A percentile compares a stretch with the other conserved stretches of the same genome.
Evolutionary conservation across 805 yeast species (phyloP).

Genomic region (Saturnispora zaruensis): DNA sequence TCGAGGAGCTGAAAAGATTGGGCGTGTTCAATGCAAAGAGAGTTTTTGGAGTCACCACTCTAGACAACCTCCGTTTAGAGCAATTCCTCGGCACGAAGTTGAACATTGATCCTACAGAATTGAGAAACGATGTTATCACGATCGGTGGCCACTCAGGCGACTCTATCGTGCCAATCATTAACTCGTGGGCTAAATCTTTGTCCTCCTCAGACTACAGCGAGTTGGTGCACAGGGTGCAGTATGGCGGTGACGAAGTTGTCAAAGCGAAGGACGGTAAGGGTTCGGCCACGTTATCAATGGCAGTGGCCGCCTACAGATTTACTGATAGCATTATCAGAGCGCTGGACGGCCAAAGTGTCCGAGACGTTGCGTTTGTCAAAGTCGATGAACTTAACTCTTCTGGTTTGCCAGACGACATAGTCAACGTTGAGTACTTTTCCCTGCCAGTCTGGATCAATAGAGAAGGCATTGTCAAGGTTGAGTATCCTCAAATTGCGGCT

Average conservation of each 20-base stretch:
- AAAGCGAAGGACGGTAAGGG: constrained; percentile 81
- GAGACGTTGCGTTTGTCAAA: constrained; percentile 44
- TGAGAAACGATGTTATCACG: constrained; percentile 65
- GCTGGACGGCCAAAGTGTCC: constrained; percentile 35
- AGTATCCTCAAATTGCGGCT: constrained; percentile 13
- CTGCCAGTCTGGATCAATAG: constrained; percentile 36
- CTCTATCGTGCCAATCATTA: constrained; percentile 85
- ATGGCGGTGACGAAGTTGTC: constrained; percentile 86
- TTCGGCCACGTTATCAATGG: constrained; percentile 81
- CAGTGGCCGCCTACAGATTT: constrained; percentile 72
- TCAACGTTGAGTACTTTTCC: constrained; percentile 37
- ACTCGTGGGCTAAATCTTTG: constrained; percentile 65
- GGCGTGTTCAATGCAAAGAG: constrained; percentile 88
- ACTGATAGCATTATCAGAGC: constrained; percentile 57
- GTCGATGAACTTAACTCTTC: constrained; percentile 44
- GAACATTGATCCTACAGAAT: constrained; percentile 61
- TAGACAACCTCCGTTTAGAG: constrained; percentile 84
- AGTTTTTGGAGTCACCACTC: constrained; percentile 92
- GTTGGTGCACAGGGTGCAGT: constrained; percentile 83
- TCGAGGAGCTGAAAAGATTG: constrained; percentile 78
- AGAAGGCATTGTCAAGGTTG: constrained; percentile 26
- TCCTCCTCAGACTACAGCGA: constrained; percentile 56
- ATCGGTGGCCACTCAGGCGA: constrained; percentile 98
- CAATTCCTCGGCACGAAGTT: constrained; percentile 66
- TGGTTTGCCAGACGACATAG: constrained; percentile 32